Percentiles rank a stretch among this genome's conserved stretches.
Conservation (phyloP, 495 filamentous ascomycete genomes). For the Daldinia childiae region DNA sequence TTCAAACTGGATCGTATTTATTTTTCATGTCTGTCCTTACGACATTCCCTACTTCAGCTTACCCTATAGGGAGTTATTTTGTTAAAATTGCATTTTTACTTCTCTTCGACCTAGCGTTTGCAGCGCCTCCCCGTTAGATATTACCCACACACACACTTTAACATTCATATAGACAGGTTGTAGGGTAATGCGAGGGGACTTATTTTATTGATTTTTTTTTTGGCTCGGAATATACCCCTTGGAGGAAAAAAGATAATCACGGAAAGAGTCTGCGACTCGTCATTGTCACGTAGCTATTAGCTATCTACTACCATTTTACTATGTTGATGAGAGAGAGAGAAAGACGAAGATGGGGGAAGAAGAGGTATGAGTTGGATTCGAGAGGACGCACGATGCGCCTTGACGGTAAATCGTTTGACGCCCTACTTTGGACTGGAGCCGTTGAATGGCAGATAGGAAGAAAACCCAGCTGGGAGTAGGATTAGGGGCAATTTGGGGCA, state of each 20-base stretch:
- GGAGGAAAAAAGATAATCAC: slow-evolving; percentile 18
- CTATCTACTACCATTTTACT: slow-evolving; percentile 19
- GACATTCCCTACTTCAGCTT: not conserved
- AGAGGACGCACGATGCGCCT: slow-evolving; percentile 24
- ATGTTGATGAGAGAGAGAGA: not conserved
- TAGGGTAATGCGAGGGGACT: not conserved
- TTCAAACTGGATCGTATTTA: not conserved
- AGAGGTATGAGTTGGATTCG: not conserved
- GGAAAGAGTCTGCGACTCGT: slow-evolving; percentile 43
- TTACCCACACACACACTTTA: not conserved
- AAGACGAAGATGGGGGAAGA: not conserved
- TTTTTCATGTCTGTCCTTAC: not conserved
- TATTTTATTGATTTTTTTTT: slow-evolving; percentile 2
- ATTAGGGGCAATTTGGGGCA: not conserved
- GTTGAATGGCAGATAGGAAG: slow-evolving; percentile 3
- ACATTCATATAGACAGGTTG: slow-evolving; percentile 9
- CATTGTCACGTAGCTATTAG: slow-evolving; percentile 19
- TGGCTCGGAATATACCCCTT: slow-evolving; percentile 34
- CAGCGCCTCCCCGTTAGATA: slow-evolving; percentile 7
- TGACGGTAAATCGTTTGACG: slow-evolving; percentile 29
- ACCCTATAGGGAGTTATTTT: not conserved
- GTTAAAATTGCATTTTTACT: not conserved
- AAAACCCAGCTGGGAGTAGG: not conserved
- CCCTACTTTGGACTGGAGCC: not conserved
- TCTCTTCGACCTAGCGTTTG: slow-evolving; percentile 13